These are phyloP conservation scores for Globisporangium uncinulatum DNA, from an alignment of 352 stramenopile species.

Conservation along the genomic window DNA sequence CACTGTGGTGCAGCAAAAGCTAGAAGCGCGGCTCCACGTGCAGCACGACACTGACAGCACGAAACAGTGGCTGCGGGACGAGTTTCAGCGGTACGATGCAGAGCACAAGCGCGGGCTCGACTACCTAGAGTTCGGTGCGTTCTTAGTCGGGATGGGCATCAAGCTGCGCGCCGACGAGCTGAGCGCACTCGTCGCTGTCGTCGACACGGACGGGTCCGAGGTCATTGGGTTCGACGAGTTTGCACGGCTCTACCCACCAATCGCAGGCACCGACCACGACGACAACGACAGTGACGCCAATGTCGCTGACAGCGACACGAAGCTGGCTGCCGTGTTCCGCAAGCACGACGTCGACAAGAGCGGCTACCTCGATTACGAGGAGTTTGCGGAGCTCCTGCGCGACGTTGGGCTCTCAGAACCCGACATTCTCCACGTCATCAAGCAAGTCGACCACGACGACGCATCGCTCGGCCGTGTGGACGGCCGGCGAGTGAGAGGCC, in stretches of 20 bases:
- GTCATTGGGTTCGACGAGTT: slow-evolving; percentile 48
- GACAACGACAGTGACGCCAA: not conserved
- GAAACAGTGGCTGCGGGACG: slow-evolving; percentile 19
- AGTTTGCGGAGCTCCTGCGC: slow-evolving; percentile 28
- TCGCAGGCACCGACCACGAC: not conserved
- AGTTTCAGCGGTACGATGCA: slow-evolving; percentile 48
- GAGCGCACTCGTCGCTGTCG: slow-evolving; percentile 22
- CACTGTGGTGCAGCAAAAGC: slow-evolving; percentile 12
- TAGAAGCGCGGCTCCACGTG: slow-evolving; percentile 12
- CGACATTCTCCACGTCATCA: slow-evolving; percentile 22
- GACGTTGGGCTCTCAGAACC: slow-evolving; percentile 26
- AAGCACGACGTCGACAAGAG: slow-evolving; percentile 33
- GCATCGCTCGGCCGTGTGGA: not conserved
- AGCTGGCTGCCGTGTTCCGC: slow-evolving; percentile 23
- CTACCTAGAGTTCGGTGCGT: slow-evolving; percentile 53
- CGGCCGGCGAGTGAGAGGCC: not conserved
- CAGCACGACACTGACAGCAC: slow-evolving; percentile 10
- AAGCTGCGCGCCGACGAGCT: slow-evolving; percentile 45
- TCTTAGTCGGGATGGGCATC: slow-evolving; percentile 48
- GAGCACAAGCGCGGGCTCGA: slow-evolving; percentile 44
- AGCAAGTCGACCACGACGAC: slow-evolving; percentile 22
- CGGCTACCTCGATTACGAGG: slow-evolving; percentile 24
- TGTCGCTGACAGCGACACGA: slow-evolving; percentile 2
- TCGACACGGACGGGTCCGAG: slow-evolving; percentile 40
- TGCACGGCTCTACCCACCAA: slow-evolving; percentile 12